Conservation (phyloP, 805 yeast genomes). For the Myxozyma udenii region DNA sequence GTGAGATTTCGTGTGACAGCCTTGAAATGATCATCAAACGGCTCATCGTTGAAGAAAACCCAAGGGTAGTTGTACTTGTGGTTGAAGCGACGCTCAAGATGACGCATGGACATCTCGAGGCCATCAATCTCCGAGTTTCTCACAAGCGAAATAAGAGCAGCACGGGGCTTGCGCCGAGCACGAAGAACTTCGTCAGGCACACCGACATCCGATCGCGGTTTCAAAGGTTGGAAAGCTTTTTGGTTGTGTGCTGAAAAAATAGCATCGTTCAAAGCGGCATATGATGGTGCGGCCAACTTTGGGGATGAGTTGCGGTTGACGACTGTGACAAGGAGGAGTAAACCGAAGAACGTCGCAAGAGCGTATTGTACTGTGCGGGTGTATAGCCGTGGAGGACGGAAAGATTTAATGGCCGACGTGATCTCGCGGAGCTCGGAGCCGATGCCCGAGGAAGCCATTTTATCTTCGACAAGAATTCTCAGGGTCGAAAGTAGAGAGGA, state of each 20-base stretch:
- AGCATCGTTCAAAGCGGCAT: slow-evolving; percentile 29
- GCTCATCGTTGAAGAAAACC: slow-evolving; percentile 72
- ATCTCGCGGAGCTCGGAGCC: background rate
- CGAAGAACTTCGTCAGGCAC: slow-evolving; percentile 24
- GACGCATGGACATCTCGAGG: slow-evolving; percentile 57
- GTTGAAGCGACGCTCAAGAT: slow-evolving; percentile 68
- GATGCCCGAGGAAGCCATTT: background rate
- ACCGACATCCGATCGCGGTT: slow-evolving; percentile 21
- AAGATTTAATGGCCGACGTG: background rate
- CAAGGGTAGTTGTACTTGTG: slow-evolving; percentile 65
- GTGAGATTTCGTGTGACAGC: slow-evolving; percentile 58
- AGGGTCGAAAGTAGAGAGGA: background rate
- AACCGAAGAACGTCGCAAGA: slow-evolving; percentile 14
- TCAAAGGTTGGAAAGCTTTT: slow-evolving; percentile 21
- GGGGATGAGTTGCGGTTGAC: slow-evolving; percentile 5
- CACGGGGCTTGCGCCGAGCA: slow-evolving; percentile 27
- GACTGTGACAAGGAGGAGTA: slow-evolving; percentile 15
- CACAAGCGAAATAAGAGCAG: slow-evolving; percentile 56
- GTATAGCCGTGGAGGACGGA: slow-evolving; percentile 18
- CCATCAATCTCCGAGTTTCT: slow-evolving; percentile 62
- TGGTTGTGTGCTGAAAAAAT: slow-evolving; percentile 25
- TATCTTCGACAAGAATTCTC: background rate
- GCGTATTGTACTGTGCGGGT: slow-evolving; percentile 24
- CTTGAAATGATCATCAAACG: slow-evolving; percentile 57
- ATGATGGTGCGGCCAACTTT: slow-evolving; percentile 18